Evolutionary conservation across 768 basidiomycete species (phyloP), one percentile per base, ranked within the genome.

Genomic region (Tylopilus sp.): DNA sequence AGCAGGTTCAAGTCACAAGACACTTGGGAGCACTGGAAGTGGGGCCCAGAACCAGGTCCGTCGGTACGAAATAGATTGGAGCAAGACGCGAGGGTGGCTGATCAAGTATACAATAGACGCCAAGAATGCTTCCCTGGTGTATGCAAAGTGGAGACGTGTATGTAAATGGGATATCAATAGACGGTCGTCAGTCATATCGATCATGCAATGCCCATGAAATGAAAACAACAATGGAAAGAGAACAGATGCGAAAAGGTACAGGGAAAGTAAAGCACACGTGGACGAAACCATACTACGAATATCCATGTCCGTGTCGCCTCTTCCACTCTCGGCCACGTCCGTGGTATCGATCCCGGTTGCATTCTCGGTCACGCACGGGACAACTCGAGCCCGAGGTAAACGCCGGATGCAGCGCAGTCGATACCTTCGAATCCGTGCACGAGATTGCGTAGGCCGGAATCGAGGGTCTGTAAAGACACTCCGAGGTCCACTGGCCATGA

Each of bases 371-470:
- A 49, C 61, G 60, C 46, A 14, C 45, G 24, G 42, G n/a, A 16
- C 46, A 64, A 14, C 33, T 59, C 45, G 59, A 52, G 7, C n/a
- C 55, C 47, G 63, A 63, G 45, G 69, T 64, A 61, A 69, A 69
- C 29, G 68, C 68, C 26, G 68, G 68, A 6, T 69, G 65, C 44
- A 69, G 50, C 5, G 69, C 69, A 2, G 68, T 69, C 49, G 69
- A 71, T 16, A 71, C 68, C 59, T 59, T 58, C 19, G 67, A 59
- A 56, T 69, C 68, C 8, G 68, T 69, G 12, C 67, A 69, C 10
- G 67, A 69, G 22, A 69, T 57, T 9, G 67, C 67, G 49, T 69
- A 69, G 2, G 69, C 67, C 2, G 67, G 50, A 16, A 69, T 65
- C 17, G 69, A 69, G 3, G 67, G 69, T 41, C 58, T 62, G 46